Conservation (phyloP, 225 moss, liverwort and hornwort genomes). For the Pseudoscleropodium purum region DNA sequence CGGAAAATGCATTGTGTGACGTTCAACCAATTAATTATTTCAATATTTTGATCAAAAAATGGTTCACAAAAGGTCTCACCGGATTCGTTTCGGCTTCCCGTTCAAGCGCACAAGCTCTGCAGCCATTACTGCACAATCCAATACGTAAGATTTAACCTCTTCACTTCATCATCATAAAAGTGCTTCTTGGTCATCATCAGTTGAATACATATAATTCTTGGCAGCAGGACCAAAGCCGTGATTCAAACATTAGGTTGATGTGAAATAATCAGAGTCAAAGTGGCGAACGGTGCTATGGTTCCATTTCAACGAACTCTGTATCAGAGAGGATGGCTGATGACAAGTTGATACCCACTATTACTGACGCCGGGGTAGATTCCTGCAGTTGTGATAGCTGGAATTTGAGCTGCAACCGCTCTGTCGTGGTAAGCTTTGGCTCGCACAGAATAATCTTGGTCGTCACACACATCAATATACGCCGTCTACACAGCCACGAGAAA, state of each 20-base stretch:
- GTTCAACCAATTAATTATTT: neutral
- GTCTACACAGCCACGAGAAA: constrained; percentile 41
- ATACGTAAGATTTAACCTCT: neutral
- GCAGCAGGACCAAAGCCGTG: neutral
- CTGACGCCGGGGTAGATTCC: constrained; percentile 99
- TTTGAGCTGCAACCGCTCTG: constrained; percentile 50
- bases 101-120: constrained; percentile 78
- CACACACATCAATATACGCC: constrained; percentile 87
- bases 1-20: neutral
- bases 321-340: neutral
- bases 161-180: neutral
- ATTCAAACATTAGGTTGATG: neutral
- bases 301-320: neutral
- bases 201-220: neutral
- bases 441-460: constrained; percentile 78
- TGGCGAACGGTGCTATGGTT: neutral
- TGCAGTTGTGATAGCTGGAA: constrained; percentile 74
- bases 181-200: neutral
- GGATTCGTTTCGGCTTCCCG: constrained; percentile 51
- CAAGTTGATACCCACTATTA: constrained; percentile 58
- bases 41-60: neutral
- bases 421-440: constrained; percentile 68
- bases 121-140: constrained; percentile 66
- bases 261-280: neutral
- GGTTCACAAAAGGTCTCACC: constrained; percentile 15